Percentiles rank a stretch among this genome's conserved stretches.
phyloP scores from a whole-genome alignment of 139 green algal species.

The Axilococcus clingmanii region DNA sequence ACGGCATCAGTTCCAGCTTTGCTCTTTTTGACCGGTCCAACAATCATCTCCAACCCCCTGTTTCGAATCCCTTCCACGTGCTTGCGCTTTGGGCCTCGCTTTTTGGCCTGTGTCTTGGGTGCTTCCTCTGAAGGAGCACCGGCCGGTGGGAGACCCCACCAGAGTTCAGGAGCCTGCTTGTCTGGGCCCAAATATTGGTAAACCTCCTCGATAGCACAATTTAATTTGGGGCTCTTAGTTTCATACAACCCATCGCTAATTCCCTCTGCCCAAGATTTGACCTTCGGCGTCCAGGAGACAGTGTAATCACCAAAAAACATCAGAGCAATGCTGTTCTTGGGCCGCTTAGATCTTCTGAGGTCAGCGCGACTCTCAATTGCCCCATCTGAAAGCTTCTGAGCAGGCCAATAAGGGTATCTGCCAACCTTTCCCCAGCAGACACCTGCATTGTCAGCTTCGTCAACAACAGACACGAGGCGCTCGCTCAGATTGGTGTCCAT shows the following conservation, averaged over 20 bases:
- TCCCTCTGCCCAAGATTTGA: slow-evolving; percentile 28
- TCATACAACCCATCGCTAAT: slow-evolving; percentile 34
- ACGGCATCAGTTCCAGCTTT: too few species aligned
- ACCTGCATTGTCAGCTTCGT: neutral
- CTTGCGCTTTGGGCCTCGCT: neutral
- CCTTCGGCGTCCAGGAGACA: slow-evolving; percentile 47
- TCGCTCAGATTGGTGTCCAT: too few species aligned
- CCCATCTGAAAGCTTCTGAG: slow-evolving; percentile 19
- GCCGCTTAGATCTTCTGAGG: slow-evolving; percentile 2
- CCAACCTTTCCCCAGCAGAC: slow-evolving; percentile 55
- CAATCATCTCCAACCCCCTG: too few species aligned
- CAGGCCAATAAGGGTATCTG: slow-evolving; percentile 64
- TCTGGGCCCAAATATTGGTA: slow-evolving; percentile 2
- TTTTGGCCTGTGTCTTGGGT: neutral
- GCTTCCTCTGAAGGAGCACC: neutral
- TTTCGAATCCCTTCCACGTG: neutral
- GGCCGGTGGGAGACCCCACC: too few species aligned
- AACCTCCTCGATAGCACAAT: slow-evolving; percentile 4
- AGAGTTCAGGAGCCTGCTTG: too few species aligned
- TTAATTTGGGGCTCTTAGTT: slow-evolving; percentile 19
- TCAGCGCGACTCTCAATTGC: neutral
- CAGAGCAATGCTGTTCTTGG: slow-evolving; percentile 21
- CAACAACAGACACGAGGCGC: too few species aligned
- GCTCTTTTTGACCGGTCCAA: too few species aligned
- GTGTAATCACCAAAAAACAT: slow-evolving; percentile 76